These are phyloP conservation scores for Curvularia hawaiiensis DNA, from an alignment of 2,329 filamentous ascomycete species.

Conservation along the genomic window DNA sequence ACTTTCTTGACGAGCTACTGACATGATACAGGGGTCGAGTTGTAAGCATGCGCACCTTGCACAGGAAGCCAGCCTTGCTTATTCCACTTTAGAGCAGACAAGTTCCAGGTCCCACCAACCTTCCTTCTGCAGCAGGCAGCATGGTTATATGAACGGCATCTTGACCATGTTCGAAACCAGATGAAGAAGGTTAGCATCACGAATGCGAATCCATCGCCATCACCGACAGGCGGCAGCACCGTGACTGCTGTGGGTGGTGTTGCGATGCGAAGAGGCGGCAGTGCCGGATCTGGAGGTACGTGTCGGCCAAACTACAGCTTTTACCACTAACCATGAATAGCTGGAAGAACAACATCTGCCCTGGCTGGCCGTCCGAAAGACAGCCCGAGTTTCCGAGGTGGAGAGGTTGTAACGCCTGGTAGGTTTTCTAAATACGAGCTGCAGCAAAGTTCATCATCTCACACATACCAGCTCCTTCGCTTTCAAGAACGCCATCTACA, in stretches of 20 bases:
- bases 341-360: conserved; percentile 57
- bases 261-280: conserved; percentile 59
- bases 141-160: conserved; percentile 89
- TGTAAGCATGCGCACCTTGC: conserved; percentile 59
- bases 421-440: conserved; percentile 21
- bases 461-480: conserved; percentile 26
- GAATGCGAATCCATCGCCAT: conserved; percentile 59
- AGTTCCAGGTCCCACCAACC: conserved; percentile 82
- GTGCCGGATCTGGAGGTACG: conserved; percentile 50
- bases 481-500: conserved; percentile 56
- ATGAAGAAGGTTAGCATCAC: conserved; percentile 76
- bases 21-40: conserved; percentile 67
- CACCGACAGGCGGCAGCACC: conserved; percentile 49
- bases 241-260: conserved; percentile 47
- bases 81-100: conserved; percentile 58
- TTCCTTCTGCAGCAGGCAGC: conserved; percentile 93
- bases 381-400: conserved; percentile 57
- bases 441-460: neutral
- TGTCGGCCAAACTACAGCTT: neutral
- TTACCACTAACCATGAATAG: conserved; percentile 21
- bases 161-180: conserved; percentile 87
- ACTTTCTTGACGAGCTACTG: neutral
- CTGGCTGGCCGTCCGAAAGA: conserved; percentile 64
- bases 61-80: conserved; percentile 6
- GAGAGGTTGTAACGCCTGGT: conserved; percentile 53